A percentile compares a stretch with the other conserved stretches of the same genome.
Conservation (phyloP, 2,329 filamentous ascomycete species). For the Alternaria ventricosa region DNA sequence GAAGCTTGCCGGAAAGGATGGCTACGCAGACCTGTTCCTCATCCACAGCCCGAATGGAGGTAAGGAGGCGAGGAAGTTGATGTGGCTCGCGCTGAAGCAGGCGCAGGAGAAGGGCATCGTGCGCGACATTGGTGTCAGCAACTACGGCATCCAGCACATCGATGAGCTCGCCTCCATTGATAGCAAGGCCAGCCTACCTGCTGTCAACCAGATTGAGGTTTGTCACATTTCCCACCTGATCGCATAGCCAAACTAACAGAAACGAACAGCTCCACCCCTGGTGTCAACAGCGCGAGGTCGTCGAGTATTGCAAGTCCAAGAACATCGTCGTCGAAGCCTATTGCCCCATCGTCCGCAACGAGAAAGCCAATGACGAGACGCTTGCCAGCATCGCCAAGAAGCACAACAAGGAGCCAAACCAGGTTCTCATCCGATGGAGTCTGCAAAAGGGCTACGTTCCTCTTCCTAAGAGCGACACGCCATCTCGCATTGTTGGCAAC, state of each 20-base stretch:
- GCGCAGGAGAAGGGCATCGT: slow-evolving; percentile 65
- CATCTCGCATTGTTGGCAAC: slow-evolving; percentile 44
- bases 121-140: slow-evolving; percentile 74
- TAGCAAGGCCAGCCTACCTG: slow-evolving; percentile 72
- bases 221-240: slow-evolving; percentile 23
- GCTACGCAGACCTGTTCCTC: slow-evolving; percentile 75
- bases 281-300: slow-evolving; percentile 68
- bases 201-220: slow-evolving; percentile 77
- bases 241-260: slow-evolving; percentile 1
- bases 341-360: slow-evolving; percentile 71
- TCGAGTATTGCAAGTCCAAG: slow-evolving; percentile 64
- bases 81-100: slow-evolving; percentile 72
- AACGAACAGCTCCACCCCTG: slow-evolving; percentile 70
- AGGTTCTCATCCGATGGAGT: slow-evolving; percentile 81
- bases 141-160: slow-evolving; percentile 71
- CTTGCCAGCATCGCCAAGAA: slow-evolving; percentile 72
- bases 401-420: slow-evolving; percentile 74
- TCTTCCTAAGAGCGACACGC: slow-evolving; percentile 50
- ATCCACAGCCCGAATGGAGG: slow-evolving; percentile 70
- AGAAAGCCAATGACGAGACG: slow-evolving; percentile 72
- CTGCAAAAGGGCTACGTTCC: slow-evolving; percentile 70
- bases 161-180: slow-evolving; percentile 69
- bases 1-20: slow-evolving; percentile 61
- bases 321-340: slow-evolving; percentile 69
- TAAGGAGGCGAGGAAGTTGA: slow-evolving; percentile 60